Percentiles rank a stretch among this genome's conserved stretches.
Evolutionary conservation across 2,329 filamentous ascomycete species (phyloP).

Genomic region (Thielaviopsis ethacetica): DNA sequence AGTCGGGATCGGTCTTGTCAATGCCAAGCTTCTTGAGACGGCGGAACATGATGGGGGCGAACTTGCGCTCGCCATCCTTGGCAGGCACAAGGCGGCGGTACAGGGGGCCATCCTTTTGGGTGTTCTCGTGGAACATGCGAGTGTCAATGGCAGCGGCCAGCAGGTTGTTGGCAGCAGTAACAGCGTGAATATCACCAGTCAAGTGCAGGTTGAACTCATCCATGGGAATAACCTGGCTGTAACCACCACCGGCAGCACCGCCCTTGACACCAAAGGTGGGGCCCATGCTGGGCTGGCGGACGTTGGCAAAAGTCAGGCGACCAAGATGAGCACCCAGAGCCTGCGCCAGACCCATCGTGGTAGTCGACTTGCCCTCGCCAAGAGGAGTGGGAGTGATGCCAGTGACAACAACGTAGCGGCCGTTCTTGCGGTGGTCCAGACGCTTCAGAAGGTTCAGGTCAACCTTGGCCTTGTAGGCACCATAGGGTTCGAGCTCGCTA

Average conservation of each 20-base stretch:
- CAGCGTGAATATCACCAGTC: slow-evolving; percentile 94
- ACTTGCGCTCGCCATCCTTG: slow-evolving; percentile 79
- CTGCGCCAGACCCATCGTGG: slow-evolving; percentile 88
- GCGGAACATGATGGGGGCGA: slow-evolving; percentile 81
- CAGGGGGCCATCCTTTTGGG: slow-evolving; percentile 76
- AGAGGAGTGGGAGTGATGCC: slow-evolving; percentile 94
- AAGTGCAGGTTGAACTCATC: slow-evolving; percentile 98
- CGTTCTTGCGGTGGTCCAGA: slow-evolving; percentile 72
- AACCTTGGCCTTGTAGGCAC: slow-evolving; percentile 91
- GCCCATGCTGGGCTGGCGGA: slow-evolving; percentile 89
- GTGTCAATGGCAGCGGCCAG: slow-evolving; percentile 94
- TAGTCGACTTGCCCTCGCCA: slow-evolving; percentile 96
- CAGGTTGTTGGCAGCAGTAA: slow-evolving; percentile 92
- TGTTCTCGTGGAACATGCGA: slow-evolving; percentile 94
- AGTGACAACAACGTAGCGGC: slow-evolving; percentile 81
- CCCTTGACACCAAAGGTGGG: slow-evolving; percentile 99
- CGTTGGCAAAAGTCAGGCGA: slow-evolving; percentile 85
- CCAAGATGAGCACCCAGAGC: slow-evolving; percentile 79
- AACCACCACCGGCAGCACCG: slow-evolving; percentile 88
- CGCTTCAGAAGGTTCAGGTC: slow-evolving; percentile 68
- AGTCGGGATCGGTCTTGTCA: slow-evolving; percentile 81
- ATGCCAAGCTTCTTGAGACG: slow-evolving; percentile 92
- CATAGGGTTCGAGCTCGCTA: slow-evolving; percentile 89
- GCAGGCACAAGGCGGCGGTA: slow-evolving; percentile 75
- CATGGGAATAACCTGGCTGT: slow-evolving; percentile 99